Evolutionary conservation across 2,329 filamentous ascomycete species (phyloP), one percentile per base, ranked within the genome.

Genomic region (Colletotrichum paranaense): DNA sequence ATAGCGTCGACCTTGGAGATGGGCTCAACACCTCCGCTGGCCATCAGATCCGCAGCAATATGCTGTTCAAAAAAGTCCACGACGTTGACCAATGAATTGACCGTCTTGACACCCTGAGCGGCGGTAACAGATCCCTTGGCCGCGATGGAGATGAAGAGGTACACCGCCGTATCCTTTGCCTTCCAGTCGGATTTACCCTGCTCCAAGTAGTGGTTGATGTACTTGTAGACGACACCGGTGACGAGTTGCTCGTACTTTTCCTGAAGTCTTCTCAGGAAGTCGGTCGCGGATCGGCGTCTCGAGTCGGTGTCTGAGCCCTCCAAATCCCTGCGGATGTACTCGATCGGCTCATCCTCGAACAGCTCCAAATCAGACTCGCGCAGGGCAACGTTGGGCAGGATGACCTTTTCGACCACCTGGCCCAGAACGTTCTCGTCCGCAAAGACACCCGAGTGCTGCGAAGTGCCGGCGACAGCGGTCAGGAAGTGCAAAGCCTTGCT

Each of bases 261-360:
- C 80, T 98, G 93, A 59, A 99, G 88, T 79, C 95, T 93, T 75
- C 94, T 91, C 72, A 99, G 85, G 85, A 99, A 99, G 81, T 98
- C 97, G 1, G 96, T 98, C 0, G 97, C 95, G 53, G 97, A 96
- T 79, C 97, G 90, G 77, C 97, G 89, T 79, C 97, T 89, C 1
- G 97, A 99, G 81, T 98, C 97, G 67, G 93, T 97, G 82, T 99
- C 97, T 1, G 97, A 98, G 7, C 97, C 97, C 82, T 99, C 97
- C 60, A 99, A 87, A 82, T 99, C 97, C 78, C 95, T 91, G 75
- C 97, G 91, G 79, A 99, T 99, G 81, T 97, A 99, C 82, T 99
- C 97, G 76, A 99, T 99, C 0, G 97, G 97, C 85, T 99, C 97
- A 80, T 99, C 97, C 81, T 99, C 97, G 78, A 99, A 98, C 76